Evolutionary conservation across 129 eudicot genomes (phyloP), one percentile per base, ranked within the genome.

Genomic region (Artemisia annua): DNA sequence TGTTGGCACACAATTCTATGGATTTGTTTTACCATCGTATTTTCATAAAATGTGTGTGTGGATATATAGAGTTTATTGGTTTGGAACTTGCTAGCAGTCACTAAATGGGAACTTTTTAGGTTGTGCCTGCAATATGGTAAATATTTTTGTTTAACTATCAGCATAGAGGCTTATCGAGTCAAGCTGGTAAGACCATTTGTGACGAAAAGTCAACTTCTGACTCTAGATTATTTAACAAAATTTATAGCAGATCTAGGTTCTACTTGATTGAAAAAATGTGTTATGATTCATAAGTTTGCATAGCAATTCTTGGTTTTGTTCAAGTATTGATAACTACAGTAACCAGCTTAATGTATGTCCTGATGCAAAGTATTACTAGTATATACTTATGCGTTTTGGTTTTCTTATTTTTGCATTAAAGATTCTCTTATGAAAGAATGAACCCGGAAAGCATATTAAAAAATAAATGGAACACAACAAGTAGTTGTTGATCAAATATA

Each of bases 291-390:
- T 67, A 67, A 35, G 44, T 58, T 67, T 50, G 80, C 58, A 30
- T 50, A 48, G 44, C 43, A 58, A 13, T 67, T 58, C 55, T 49
- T 59, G 70, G 62, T 67, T 76, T 57, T n/a, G 44, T 30, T 67
- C 4, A 32, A 50, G 11, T 17, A 44, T 18, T 12, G 52, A 26
- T 48, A 15, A 16, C 60, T 46, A 4, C 5, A 1, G 44, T 18
- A 12, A 44, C 12, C 30, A 11, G 39, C 20, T 5, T 3, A 46
- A 2, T 71, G 32, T n/a, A 71, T 71, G 3, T 44, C 57, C 1
- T 59, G 48, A 30, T 30, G 35, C 46, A 7, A 39, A 39, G 46
- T 7, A 8, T 39, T 44, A 55, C 57, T 57, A 20, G 16, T 71
- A 48, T 39, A 20, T 72, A 22, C 58, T 13, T 57, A 9, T 43